These are phyloP conservation scores for Ophioceras dolichostomum DNA, from an alignment of 2,329 filamentous ascomycete species.

Conservation along the genomic window DNA sequence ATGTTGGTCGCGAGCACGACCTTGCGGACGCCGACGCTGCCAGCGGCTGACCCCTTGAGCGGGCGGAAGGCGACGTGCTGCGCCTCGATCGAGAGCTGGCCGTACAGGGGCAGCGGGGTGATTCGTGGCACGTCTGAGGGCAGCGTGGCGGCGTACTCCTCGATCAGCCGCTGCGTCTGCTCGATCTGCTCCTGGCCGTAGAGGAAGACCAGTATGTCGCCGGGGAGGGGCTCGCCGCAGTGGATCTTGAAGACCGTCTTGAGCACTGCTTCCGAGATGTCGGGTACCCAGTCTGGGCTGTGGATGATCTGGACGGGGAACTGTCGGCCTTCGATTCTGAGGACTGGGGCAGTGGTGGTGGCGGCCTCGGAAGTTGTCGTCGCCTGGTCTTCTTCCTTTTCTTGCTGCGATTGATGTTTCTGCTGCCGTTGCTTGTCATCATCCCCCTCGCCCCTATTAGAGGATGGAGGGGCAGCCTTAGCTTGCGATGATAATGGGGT, in stretches of 20 bases:
- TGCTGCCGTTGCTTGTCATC: background rate
- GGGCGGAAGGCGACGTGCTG: slow-evolving; percentile 81
- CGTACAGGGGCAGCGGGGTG: slow-evolving; percentile 70
- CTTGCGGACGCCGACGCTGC: slow-evolving; percentile 75
- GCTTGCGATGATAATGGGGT: no score
- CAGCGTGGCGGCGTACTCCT: slow-evolving; percentile 64
- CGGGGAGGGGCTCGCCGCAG: slow-evolving; percentile 76
- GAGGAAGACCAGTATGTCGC: slow-evolving; percentile 85
- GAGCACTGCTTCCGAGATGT: slow-evolving; percentile 72
- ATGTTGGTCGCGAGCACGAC: slow-evolving; percentile 93
- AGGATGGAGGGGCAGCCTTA: no score
- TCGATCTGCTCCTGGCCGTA: slow-evolving; percentile 92
- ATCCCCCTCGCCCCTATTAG: slow-evolving; percentile 1
- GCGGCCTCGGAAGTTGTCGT: slow-evolving; percentile 11
- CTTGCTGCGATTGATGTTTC: slow-evolving; percentile 4
- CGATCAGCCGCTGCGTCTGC: slow-evolving; percentile 63
- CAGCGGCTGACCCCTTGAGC: no score
- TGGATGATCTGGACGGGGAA: slow-evolving; percentile 74
- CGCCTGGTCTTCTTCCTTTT: background rate
- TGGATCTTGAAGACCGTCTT: slow-evolving; percentile 81
- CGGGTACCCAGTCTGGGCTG: slow-evolving; percentile 59
- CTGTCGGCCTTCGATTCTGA: slow-evolving; percentile 73
- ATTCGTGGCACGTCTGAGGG: slow-evolving; percentile 63
- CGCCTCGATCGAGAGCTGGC: slow-evolving; percentile 73
- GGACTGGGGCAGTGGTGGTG: slow-evolving; percentile 21